Conservation (phyloP, 2,329 filamentous ascomycete species). For the Trichoderma endophyticum region DNA sequence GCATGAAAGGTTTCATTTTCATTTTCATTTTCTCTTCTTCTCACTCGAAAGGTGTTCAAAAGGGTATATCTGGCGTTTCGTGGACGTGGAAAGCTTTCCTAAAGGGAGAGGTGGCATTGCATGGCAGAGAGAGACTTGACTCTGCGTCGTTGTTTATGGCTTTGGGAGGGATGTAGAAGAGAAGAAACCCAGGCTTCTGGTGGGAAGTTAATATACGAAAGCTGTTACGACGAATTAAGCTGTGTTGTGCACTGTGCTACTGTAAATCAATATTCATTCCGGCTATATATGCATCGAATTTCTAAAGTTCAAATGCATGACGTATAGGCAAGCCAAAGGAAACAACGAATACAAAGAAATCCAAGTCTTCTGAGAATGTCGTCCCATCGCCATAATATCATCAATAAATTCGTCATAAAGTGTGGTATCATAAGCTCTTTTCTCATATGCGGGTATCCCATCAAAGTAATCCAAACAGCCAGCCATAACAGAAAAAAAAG, state of each 20-base stretch:
- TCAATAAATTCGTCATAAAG: neutral
- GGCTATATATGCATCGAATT: neutral
- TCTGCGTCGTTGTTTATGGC: neutral
- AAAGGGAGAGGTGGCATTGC: neutral
- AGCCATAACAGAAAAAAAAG: neutral
- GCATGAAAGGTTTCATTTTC: neutral
- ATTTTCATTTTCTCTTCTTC: neutral
- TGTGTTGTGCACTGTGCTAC: neutral
- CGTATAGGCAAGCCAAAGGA: neutral
- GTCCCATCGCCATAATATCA: neutral
- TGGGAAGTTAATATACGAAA: neutral
- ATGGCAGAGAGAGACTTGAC: neutral
- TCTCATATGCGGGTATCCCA: neutral
- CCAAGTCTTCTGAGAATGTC: neutral
- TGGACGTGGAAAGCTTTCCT: neutral
- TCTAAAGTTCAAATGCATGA: neutral
- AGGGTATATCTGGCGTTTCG: constrained; percentile 17
- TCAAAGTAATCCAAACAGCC: neutral
- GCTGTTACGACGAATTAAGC: neutral
- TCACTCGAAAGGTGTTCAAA: constrained; percentile 5
- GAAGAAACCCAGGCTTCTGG: neutral
- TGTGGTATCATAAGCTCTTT: neutral
- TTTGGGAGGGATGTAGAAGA: neutral
- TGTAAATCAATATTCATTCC: neutral
- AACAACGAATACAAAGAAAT: neutral